A percentile compares a stretch with the other conserved stretches of the same genome.
phyloP scores from a whole-genome alignment of 176 grass and related monocot genomes.

The Cenchrus americanus region DNA sequence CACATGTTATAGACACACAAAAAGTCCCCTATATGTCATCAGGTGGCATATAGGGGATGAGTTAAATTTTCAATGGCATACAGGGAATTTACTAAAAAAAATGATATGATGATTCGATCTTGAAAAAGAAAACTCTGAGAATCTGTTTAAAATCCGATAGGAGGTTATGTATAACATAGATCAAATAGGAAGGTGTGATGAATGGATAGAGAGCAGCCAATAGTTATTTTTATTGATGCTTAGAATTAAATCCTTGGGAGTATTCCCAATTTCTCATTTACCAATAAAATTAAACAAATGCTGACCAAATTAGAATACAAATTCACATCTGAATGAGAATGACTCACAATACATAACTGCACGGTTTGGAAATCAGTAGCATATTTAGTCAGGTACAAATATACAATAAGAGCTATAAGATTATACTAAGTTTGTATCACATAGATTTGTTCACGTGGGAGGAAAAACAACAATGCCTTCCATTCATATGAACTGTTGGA shows the following conservation, averaged over 20 bases:
- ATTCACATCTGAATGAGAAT: background rate
- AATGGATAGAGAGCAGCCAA: background rate
- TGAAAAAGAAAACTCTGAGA: background rate
- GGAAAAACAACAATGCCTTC: background rate
- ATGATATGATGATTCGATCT: too few relatives aligned
- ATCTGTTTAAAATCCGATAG: background rate
- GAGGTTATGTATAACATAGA: background rate
- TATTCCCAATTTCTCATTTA: background rate
- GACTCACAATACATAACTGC: background rate
- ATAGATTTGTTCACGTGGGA: constrained; percentile 4
- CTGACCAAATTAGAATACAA: constrained; percentile 16
- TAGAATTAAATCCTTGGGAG: background rate
- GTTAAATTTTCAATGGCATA: too few relatives aligned
- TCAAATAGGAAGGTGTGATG: background rate
- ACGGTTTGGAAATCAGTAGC: background rate
- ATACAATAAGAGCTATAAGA: background rate
- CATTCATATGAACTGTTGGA: background rate
- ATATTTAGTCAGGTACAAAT: background rate
- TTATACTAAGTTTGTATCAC: background rate
- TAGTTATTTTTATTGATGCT: background rate
- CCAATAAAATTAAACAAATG: background rate
- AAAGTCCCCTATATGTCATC: too few relatives aligned
- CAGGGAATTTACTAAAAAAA: background rate
- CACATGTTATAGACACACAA: too few relatives aligned
- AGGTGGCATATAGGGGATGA: too few relatives aligned